Percentiles rank a stretch among this genome's conserved stretches.
These are phyloP conservation scores for Pseudognaphalium luteoalbum DNA, from an alignment of 129 eudicot genomes.

Conservation along the genomic window DNA sequence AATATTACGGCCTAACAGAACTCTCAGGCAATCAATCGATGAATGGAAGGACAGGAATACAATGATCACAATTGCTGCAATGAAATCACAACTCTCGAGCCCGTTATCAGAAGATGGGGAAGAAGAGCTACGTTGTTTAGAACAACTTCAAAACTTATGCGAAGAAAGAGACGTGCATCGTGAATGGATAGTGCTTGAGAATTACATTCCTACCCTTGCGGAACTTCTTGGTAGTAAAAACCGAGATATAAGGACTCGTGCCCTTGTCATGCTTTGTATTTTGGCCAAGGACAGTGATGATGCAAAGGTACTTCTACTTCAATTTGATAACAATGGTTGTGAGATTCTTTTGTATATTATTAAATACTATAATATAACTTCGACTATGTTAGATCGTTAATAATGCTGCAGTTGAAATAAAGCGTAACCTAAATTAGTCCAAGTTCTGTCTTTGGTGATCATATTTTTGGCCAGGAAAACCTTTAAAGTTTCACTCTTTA, in stretches of 20 bases:
- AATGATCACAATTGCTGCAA: slow-evolving; percentile 56
- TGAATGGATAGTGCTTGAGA: slow-evolving; percentile 70
- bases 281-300: slow-evolving; percentile 60
- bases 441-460: neutral
- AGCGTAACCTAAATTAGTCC: neutral
- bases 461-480: neutral
- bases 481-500: neutral
- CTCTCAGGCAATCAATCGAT: slow-evolving; percentile 68
- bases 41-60: slow-evolving; percentile 76
- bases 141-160: slow-evolving; percentile 47
- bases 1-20: slow-evolving; percentile 58
- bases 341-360: slow-evolving; percentile 3
- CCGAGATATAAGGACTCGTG: slow-evolving; percentile 53
- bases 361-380: neutral
- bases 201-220: slow-evolving; percentile 55
- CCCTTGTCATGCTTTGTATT: slow-evolving; percentile 46
- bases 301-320: slow-evolving; percentile 49
- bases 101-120: slow-evolving; percentile 42
- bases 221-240: slow-evolving; percentile 51
- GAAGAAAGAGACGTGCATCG: slow-evolving; percentile 58
- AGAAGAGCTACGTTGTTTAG: slow-evolving; percentile 45
- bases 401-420: neutral
- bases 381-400: slow-evolving; percentile 1
- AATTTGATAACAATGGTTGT: neutral
- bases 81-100: slow-evolving; percentile 46